These are phyloP conservation scores for Taphrina confusa DNA, from an alignment of 1,139 yeast species.

Conservation along the genomic window DNA sequence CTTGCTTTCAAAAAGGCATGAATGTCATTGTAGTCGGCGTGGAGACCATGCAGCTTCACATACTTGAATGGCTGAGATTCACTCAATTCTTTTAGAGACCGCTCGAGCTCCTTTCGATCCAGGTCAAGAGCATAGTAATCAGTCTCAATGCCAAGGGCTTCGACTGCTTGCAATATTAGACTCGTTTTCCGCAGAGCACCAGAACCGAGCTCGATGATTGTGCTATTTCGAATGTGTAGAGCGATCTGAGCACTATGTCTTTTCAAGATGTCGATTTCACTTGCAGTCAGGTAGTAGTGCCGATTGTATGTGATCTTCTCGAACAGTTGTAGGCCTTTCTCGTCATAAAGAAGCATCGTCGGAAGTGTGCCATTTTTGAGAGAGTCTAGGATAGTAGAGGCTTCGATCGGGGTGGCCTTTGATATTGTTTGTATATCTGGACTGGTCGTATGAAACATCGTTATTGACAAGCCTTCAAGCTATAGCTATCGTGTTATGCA, in stretches of 20 bases:
- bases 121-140: slow-evolving; percentile 41
- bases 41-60: slow-evolving; percentile 39
- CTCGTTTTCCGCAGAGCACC: slow-evolving; percentile 41
- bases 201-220: slow-evolving; percentile 41
- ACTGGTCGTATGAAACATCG: neutral
- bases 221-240: slow-evolving; percentile 34
- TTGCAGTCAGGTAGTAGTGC: slow-evolving; percentile 40
- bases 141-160: slow-evolving; percentile 33
- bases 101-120: slow-evolving; percentile 38
- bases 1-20: slow-evolving; percentile 36
- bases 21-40: slow-evolving; percentile 40
- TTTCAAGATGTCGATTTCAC: slow-evolving; percentile 38
- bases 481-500: no score
- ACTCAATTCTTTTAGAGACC: slow-evolving; percentile 31
- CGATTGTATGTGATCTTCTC: slow-evolving; percentile 39
- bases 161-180: slow-evolving; percentile 39
- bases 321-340: slow-evolving; percentile 40
- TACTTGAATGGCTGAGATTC: slow-evolving; percentile 28
- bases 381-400: slow-evolving; percentile 11
- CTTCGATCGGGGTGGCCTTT: slow-evolving; percentile 26
- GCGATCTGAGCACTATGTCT: slow-evolving; percentile 38
- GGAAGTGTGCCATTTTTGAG: slow-evolving; percentile 36
- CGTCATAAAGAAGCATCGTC: slow-evolving; percentile 41
- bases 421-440: slow-evolving; percentile 29
- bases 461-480: no score